A percentile compares a stretch with the other conserved stretches of the same genome.
Conservation (phyloP, 2,329 filamentous ascomycete genomes). For the Hortaea sp. region DNA sequence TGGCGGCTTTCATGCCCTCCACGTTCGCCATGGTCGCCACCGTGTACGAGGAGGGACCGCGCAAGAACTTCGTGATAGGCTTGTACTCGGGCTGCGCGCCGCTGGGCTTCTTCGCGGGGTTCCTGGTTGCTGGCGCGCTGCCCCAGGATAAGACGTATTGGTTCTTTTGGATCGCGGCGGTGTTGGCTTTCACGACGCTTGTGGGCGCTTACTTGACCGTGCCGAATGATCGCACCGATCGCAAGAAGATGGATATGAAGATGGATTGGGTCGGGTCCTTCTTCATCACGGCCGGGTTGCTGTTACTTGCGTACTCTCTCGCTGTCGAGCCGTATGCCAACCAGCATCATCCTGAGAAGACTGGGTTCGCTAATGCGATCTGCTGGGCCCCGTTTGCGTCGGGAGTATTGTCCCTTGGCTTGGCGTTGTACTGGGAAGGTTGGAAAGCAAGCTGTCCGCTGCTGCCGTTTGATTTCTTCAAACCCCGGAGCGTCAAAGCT, state of each 20-base stretch:
- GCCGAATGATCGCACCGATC: conserved; percentile 22
- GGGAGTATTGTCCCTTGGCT: conserved; percentile 16
- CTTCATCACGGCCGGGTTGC: conserved; percentile 25
- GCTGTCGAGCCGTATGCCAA: conserved; percentile 22
- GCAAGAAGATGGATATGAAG: conserved; percentile 20
- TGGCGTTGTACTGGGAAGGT: conserved; percentile 25
- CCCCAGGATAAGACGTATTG: conserved; percentile 16
- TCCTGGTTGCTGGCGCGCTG: conserved; percentile 23
- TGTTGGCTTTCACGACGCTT: conserved; percentile 17
- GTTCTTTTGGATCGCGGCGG: conserved; percentile 27
- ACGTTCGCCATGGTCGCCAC: conserved; percentile 25
- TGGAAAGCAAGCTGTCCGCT: conserved; percentile 24
- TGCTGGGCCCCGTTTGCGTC: conserved; percentile 21
- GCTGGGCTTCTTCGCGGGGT: conserved; percentile 27
- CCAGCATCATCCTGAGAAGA: conserved; percentile 4
- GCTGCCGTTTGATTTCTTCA: conserved; percentile 28
- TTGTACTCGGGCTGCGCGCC: conserved; percentile 28
- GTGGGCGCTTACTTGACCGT: conserved; percentile 24
- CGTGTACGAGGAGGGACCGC: conserved; percentile 23
- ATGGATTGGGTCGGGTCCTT: conserved; percentile 28
- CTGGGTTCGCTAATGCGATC: conserved; percentile 17
- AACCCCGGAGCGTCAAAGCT: conserved; percentile 20
- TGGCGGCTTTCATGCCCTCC: conserved; percentile 26
- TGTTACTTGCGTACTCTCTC: conserved; percentile 25
- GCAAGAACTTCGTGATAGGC: conserved; percentile 25